Conservation (phyloP, 2,329 filamentous ascomycete genomes). For the Verticillium tricorpus region DNA sequence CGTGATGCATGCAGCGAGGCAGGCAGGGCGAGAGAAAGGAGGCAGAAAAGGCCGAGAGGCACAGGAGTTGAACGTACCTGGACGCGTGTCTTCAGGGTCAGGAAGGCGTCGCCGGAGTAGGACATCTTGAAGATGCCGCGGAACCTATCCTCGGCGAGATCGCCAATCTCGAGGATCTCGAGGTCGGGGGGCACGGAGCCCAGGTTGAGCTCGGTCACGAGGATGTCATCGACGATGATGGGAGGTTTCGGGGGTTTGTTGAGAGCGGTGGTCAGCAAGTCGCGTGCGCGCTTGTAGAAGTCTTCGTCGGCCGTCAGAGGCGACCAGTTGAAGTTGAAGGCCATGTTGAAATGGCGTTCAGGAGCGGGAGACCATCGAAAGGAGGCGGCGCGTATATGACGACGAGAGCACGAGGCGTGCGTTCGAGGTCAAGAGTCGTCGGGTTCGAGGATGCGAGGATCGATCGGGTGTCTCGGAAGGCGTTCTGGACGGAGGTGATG, state of each 20-base stretch:
- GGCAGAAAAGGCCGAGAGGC: constrained; percentile 8
- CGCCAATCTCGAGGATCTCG: constrained; percentile 96
- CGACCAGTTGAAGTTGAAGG: constrained; percentile 99
- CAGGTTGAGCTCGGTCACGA: constrained; percentile 95
- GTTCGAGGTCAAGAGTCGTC: neutral
- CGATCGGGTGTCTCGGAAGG: neutral
- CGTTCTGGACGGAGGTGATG: neutral
- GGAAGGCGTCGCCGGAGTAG: constrained; percentile 89
- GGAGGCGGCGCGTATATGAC: constrained; percentile 1
- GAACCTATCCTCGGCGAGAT: constrained; percentile 94
- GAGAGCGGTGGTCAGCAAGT: constrained; percentile 88
- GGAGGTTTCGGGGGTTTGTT: constrained; percentile 98
- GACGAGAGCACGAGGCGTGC: neutral
- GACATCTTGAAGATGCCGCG: constrained; percentile 99
- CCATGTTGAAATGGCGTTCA: constrained; percentile 65
- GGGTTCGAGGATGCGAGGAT: neutral
- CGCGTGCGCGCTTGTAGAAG: constrained; percentile 85
- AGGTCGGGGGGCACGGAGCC: constrained; percentile 91
- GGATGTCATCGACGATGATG: constrained; percentile 98
- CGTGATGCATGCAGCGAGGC: neutral
- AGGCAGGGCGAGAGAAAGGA: neutral
- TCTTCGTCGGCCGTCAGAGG: constrained; percentile 91
- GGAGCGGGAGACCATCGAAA: constrained; percentile 14
- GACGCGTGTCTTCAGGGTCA: constrained; percentile 92
- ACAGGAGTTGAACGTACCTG: constrained; percentile 56